phyloP scores from a whole-genome alignment of 768 basidiomycete genomes.

The Leucogyrophana mollusca region DNA sequence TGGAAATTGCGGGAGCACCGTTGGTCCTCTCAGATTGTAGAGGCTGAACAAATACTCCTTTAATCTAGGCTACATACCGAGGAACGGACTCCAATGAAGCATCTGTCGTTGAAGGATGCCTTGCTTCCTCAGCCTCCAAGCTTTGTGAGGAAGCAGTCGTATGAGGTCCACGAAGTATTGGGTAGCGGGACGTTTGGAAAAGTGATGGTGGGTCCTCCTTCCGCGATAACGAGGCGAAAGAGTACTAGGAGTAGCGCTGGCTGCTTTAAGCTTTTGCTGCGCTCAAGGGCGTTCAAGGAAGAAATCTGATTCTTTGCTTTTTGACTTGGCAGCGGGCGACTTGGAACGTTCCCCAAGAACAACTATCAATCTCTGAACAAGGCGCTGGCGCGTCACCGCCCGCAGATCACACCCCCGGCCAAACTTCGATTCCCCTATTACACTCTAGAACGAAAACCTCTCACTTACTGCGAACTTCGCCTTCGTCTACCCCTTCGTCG shows the following conservation, averaged over 20 bases:
- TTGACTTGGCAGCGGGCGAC: slow-evolving; percentile 77
- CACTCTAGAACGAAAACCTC: slow-evolving; percentile 20
- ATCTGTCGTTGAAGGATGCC: slow-evolving; percentile 47
- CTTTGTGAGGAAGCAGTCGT: slow-evolving; percentile 82
- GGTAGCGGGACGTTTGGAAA: slow-evolving; percentile 90
- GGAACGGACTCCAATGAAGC: no score
- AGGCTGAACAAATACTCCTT: no score
- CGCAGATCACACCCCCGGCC: slow-evolving; percentile 16
- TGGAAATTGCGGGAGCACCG: no score
- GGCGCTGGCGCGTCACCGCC: slow-evolving; percentile 49
- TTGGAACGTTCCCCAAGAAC: slow-evolving; percentile 72
- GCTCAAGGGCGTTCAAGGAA: no score
- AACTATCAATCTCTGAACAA: slow-evolving; percentile 51
- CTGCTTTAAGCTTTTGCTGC: no score
- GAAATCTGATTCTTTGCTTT: no score
- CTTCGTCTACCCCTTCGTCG: slow-evolving; percentile 23
- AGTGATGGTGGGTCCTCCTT: slow-evolving; percentile 62
- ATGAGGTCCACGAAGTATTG: slow-evolving; percentile 69
- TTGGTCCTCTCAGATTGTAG: no score
- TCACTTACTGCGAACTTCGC: slow-evolving; percentile 24
- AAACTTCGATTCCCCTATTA: slow-evolving; percentile 28
- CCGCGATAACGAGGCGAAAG: no score
- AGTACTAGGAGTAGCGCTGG: no score
- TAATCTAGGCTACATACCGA: no score
- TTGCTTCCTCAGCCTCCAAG: slow-evolving; percentile 83